Evolutionary conservation across 2,329 filamentous ascomycete genomes (phyloP), one percentile per base, ranked within the genome.

Genomic region (Claviceps capensis): DNA sequence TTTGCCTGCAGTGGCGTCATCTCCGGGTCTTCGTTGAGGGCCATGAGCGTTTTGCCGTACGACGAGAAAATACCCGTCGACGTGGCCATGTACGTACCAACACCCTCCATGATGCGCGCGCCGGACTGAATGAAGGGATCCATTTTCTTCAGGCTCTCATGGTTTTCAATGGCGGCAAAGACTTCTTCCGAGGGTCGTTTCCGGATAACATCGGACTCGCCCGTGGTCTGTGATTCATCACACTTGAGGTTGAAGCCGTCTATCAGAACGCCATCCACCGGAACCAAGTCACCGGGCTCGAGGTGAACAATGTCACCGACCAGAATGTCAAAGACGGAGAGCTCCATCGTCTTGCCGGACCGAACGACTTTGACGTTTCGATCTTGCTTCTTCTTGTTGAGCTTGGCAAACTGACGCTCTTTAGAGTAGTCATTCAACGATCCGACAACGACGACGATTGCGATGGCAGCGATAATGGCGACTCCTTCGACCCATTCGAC

Each of bases 71-170:
- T 71, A 53, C 85, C 85, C 36, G 85, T 85, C 16, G 82, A 85
- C 1, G 85, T 88, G 54, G 83, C 81, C 65, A 89, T 72, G 60
- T 81, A 89, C 2, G 82, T 87, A 13, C 85, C 85, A 8, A 88
- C 78, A 45, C 85, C 85, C 63, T 88, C 85, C 68, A 88, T 83
- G 53, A 88, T 83, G 56, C 85, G 85, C 50, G 82, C 77, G 36
- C 85, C 90, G 34, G 89, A 95, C 58, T 95, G 86, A 60, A 96
- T 87, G 59, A 90, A 88, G 0, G 85, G 85, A 57, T 90, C 86
- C 67, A 88, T 76, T 66, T 88, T 88, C 69, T 79, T 83, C 23
- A 83, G 72, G 46, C 73, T 73, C 43, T 83, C 77, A 58, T 79
- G 72, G 56, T 78, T 80, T 58, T 86, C 79, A 59, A 89, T 85